Evolutionary conservation across 768 basidiomycete species (phyloP), one percentile per base, ranked within the genome.

Genomic region (Trametopsis cervina): DNA sequence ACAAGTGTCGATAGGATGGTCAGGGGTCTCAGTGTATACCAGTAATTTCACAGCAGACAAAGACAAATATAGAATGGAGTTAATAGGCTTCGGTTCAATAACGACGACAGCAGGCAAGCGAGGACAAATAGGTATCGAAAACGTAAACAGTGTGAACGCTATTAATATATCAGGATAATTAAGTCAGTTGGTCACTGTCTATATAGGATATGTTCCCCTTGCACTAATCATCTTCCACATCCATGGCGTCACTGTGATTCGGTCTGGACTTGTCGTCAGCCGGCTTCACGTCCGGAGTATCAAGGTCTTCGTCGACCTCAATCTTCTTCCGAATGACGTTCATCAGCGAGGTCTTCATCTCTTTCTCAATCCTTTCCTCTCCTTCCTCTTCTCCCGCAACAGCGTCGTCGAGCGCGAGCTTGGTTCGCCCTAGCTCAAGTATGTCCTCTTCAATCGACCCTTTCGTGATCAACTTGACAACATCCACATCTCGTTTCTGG

Each of bases 371-470:
- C 50, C 82, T 83, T 40, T 71, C 72, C 26, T 85, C 84, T 6
- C 71, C 70, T 39, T 79, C 66, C 37, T 79, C 66, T 27, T 73
- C 83, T 7, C 92, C 92, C 15, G 93, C 92, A 24, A 98, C 94
- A 2, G 93, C 93, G 62, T 93, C 89, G 61, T 97, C 95, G 11
- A 97, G 70, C 13, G 85, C 86, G 46, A 97, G 71, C 67, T 97
- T 97, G 26, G 90, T 93, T 65, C 86, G 74, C 7, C 91, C 94
- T 17, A 97, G 77, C 23, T 75, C 78, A 27, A 92, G 69, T 83
- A 99, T 98, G 64, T 96, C 93, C 65, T 99, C 96, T 69, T 97
- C 94, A 50, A 97, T 95, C 1, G 91, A 93, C 2, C 84, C 88
- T 51, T 78, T 83, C 1, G 91, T 86, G 55, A 98, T 91, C 10